phyloP scores from a whole-genome alignment of 805 yeast species.

The Pichia eremophila region DNA sequence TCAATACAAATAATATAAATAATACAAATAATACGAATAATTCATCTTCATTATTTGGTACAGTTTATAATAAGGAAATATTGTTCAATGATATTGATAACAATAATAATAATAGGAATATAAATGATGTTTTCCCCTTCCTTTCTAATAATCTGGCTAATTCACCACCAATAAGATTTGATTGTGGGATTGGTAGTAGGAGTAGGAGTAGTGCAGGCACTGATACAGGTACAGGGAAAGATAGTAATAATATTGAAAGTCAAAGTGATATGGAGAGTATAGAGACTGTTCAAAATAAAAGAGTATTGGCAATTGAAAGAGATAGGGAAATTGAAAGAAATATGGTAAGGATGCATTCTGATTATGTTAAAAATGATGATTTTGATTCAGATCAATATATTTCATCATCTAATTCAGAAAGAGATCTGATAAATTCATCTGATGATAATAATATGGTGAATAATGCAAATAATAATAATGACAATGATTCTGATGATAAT shows the following conservation, averaged over 20 bases:
- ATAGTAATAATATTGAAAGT: too few species aligned
- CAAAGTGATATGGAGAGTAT: too few species aligned
- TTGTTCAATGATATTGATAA: background rate
- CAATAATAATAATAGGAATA: background rate
- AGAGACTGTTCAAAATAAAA: too few species aligned
- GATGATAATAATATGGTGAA: background rate
- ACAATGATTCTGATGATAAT: too few species aligned
- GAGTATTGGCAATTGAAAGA: too few species aligned
- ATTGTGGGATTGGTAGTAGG: background rate
- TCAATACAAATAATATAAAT: background rate
- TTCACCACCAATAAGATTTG: constrained; percentile 9
- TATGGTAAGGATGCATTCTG: too few species aligned
- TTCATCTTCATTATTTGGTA: constrained; percentile 1
- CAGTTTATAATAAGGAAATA: background rate
- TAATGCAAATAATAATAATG: background rate
- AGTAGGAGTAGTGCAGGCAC: too few species aligned
- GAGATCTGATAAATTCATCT: constrained; percentile 4
- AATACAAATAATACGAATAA: background rate
- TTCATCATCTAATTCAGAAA: constrained; percentile 1
- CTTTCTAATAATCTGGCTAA: background rate
- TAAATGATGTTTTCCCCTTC: constrained; percentile 1
- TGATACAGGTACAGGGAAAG: too few species aligned
- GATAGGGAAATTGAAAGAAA: too few species aligned
- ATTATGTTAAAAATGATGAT: background rate
- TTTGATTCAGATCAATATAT: background rate